Conservation (phyloP, 345 rosid species). For the Ceriops tagal region DNA sequence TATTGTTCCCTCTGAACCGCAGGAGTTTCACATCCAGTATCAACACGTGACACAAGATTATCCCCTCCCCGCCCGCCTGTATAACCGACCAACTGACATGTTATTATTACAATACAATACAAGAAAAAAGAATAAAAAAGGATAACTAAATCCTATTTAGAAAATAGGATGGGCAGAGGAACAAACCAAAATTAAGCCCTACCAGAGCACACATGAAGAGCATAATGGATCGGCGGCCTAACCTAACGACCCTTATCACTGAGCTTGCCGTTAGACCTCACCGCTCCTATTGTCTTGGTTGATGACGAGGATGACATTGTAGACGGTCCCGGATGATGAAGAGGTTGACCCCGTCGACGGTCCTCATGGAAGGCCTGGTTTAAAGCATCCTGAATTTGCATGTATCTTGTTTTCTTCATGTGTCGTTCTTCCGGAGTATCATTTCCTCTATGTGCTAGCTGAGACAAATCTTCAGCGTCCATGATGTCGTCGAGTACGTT, state of each 20-base stretch:
- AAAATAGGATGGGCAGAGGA: no score
- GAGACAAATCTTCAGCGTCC: slow-evolving; percentile 54
- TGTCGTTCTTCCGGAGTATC: slow-evolving; percentile 49
- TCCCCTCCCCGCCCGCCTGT: neutral
- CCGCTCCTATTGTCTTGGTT: slow-evolving; percentile 25
- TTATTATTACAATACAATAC: neutral
- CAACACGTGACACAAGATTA: neutral
- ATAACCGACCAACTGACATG: neutral
- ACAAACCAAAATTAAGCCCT: neutral
- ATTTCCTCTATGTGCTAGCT: slow-evolving; percentile 49
- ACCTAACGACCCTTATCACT: neutral
- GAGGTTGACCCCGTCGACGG: slow-evolving; percentile 22
- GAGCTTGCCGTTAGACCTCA: slow-evolving; percentile 30
- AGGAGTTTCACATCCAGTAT: neutral
- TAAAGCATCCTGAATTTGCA: slow-evolving; percentile 53
- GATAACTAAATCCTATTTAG: neutral
- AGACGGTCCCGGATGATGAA: no score
- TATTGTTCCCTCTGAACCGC: neutral
- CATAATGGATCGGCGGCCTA: neutral
- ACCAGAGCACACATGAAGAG: neutral
- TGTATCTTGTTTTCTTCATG: slow-evolving; percentile 41
- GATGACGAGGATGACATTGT: slow-evolving; percentile 43
- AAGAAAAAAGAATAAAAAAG: neutral
- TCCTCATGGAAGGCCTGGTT: slow-evolving; percentile 42
- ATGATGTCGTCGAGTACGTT: slow-evolving; percentile 65